Base-by-base conservation (phyloP, 208 protist species). In the Acanthamoeba healyi region DNA sequence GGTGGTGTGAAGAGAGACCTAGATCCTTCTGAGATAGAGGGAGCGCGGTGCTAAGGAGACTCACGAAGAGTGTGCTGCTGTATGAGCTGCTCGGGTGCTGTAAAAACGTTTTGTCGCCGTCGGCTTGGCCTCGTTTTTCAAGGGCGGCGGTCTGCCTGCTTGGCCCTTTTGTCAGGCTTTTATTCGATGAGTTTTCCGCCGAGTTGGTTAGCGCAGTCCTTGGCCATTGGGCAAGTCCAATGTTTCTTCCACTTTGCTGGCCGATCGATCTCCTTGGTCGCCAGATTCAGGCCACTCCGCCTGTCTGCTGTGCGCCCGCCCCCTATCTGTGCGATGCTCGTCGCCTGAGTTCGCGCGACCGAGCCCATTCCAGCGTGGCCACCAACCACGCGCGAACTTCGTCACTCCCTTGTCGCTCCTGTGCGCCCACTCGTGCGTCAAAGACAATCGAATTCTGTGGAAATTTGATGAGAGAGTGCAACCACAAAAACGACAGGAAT, bases 161-260 rank as follows among this genome's bases (percentile, higher is more conserved):
- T 67, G 61, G 61, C n/a, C 61, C 61, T 36, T 67, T 67, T 67
- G 22, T 29, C 29, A 22, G 29, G 61, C 29, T 29, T 67, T 34
- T 5, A 29, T 19, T 67, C 61, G 61, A 67, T 67, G 61, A 67
- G 29, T 34, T 67, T 67, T 67, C 61, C 9, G n/a, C 61, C 29
- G 61, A 67, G 61, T 67, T 67, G 61, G 29, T 67, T 6, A 36
- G 24, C 1, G 0, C 26, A 0, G 14, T 34, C 12, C 22, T 67
- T 22, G 14, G 61, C 61, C 61, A 36, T 67, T 67, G 61, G 61
- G 4, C 61, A 36, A 29, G 5, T 7, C 22, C 36, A 36, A 36
- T 67, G n/a, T 67, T 67, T 67, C 61, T 5, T 12, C 61, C 61
- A 67, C 61, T 67, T 67, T 67, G 61, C 61, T 67, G 61, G 44